Conservation (phyloP, 192 early-diverging fungal genomes). For the Coemansia erecta region DNA sequence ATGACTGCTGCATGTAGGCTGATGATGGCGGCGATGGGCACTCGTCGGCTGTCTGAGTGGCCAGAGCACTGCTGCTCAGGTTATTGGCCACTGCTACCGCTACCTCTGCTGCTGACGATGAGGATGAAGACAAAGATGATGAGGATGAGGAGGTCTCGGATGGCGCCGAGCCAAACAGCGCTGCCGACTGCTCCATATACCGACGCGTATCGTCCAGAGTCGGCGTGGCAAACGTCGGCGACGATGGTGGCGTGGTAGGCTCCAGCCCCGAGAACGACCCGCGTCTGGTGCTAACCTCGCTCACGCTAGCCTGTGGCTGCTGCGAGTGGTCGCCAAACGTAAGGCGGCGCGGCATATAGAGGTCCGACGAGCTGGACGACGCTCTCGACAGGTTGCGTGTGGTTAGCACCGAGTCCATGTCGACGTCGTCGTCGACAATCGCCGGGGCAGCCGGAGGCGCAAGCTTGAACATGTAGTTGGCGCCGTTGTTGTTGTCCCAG, state of each 20-base stretch:
- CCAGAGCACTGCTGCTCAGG: constrained; percentile 1
- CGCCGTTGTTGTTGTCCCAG: constrained; percentile 95
- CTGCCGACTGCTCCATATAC: constrained; percentile 52
- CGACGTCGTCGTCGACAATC: constrained; percentile 41
- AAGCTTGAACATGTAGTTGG: constrained; percentile 73
- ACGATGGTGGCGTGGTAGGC: not conserved
- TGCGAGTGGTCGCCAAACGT: constrained; percentile 18
- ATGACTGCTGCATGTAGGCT: constrained; percentile 14
- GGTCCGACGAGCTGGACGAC: constrained; percentile 5
- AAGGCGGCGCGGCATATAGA: constrained; percentile 30
- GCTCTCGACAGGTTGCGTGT: not conserved
- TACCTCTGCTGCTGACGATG: constrained; percentile 5
- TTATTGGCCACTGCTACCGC: not conserved
- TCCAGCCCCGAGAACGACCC: not conserved
- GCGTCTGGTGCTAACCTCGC: not conserved
- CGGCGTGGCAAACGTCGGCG: constrained; percentile 16
- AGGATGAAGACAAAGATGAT: not conserved
- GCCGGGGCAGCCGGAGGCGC: constrained; percentile 34
- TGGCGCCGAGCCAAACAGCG: constrained; percentile 25
- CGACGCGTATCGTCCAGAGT: constrained; percentile 40
- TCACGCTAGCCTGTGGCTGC: not conserved
- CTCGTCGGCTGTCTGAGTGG: constrained; percentile 1
- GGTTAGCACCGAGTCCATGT: constrained; percentile 20
- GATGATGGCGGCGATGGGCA: constrained; percentile 8
- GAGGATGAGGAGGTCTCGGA: not conserved